Base-by-base conservation (phyloP, 345 rosid genomes). In the Linum usitatissimum region DNA sequence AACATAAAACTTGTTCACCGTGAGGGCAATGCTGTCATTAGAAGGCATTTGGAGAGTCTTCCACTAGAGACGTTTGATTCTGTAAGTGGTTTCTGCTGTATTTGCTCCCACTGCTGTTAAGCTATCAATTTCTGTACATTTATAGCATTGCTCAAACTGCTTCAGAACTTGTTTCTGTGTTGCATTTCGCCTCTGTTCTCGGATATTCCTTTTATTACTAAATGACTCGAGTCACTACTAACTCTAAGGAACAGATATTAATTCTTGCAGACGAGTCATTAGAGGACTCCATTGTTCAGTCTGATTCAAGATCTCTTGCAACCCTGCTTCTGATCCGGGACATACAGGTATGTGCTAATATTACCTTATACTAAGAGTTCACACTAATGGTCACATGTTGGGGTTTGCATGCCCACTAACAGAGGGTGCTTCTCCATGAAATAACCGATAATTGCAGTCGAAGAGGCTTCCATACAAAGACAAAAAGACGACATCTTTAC, bases 241-340 rank as follows among this genome's bases (percentile, higher is more conserved):
- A 85, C 84, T 79, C 84, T 75, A 70, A 79, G 60, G 30, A 71
- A 74, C 94, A 91, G 96, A 91, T 91, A 74, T 65, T 91, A 72
- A 88, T 91, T 84, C 97, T 91, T 75, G 97, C 96, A 84, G 97
- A 91, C 76, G 96, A 91, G 72, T 86, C 94, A 13, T 70, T 91
- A 13, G 97, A 91, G 73, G 95, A 91, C 75, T 91, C 96, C 45
- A 76, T 88, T 64, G 97, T 91, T 70, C 94, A 91, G 75, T 88
- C 97, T 18, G 96, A 91, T 73, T 91, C 97, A 0, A 75, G 97
- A 55, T 91, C 96, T 72, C 94, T 91, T 53, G 96, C 96, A 60
- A 91, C 96, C 59, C 97, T 91, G 78, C 96, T 88, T 64, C 91
- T 91, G 73, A 91, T 91, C 65, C 94, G 96, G 51, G 96, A 86